Evolutionary conservation across 148 eudicot species (phyloP), one percentile per base, ranked within the genome.

Genomic region (Persicaria maculosa): DNA sequence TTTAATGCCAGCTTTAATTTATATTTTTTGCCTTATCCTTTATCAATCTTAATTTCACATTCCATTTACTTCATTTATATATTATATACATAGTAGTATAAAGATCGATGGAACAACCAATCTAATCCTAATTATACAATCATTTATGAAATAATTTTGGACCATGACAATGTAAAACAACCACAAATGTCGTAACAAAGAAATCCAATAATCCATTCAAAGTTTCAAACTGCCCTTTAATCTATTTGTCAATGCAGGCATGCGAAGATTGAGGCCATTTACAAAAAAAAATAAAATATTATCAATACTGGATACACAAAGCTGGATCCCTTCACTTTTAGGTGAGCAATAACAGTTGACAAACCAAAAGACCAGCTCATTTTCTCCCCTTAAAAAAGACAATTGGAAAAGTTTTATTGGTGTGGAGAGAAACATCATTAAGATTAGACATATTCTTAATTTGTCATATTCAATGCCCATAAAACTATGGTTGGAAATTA

Each of bases 261-360:
- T 54, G 22, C 58, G 58, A 67, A 44, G 72, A 69, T 44, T 36
- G 50, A 44, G 46, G 72, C 6, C 20, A 17, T 15, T 69, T 16
- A 69, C 5, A 16, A 16, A 45, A 9, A 11, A 16, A 11, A 69
- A 46, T 20, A n/a, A 44, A 68, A 14, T 12, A 44, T 1, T 36
- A 3, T 11, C 3, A 2, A 4, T 6, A 40, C 12, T 43, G 17
- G 17, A 69, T 8, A 69, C 1, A 46, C 50, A 45, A 43, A 43
- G 47, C 31, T 46, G 72, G 72, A 69, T 8, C n/a, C 50, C 48
- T 47, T 5, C 25, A 43, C 25, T 47, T 69, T 69, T 69, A 44
- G 72, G 72, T 69, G 72, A 2, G 50, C 11, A 16, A 50, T 44
- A n/a, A n/a, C n/a, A 69, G 25, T 69, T 69, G 48, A 43, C 50